Evolutionary conservation across 495 filamentous ascomycete species (phyloP), one percentile per base, ranked within the genome.

Genomic region (Neurospora sp.): DNA sequence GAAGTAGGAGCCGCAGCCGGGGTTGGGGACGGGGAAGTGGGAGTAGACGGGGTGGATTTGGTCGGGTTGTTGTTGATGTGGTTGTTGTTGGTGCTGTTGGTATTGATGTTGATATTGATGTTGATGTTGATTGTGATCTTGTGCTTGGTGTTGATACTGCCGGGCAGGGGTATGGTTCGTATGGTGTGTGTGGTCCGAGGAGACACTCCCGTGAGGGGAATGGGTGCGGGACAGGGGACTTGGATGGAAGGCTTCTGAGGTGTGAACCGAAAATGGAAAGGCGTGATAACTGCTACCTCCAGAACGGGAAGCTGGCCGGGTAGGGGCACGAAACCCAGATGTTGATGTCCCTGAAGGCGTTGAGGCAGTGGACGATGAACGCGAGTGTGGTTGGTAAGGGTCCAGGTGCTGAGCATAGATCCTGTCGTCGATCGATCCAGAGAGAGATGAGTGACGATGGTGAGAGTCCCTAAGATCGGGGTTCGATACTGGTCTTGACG

Each of bases 1-100:
- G 20, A 79, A 79, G 62, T 73, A 44, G 39, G 72, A 66, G 27
- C 31, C 39, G 54, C 12, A 18, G 54, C 18, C 46, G 39, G n/a
- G 69, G 31, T 42, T 38, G 23, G 31, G 54, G 38, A 31, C 40
- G 75, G 72, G 49, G 42, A 74, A 37, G 46, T 44, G 42, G 70
- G 49, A 69, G 27, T 66, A 66, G 54, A 66, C 54, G 23, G 54
- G 54, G 54, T 66, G 54, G 6, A 66, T 7, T 18, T 66, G 54
- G 2, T 66, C 54, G 5, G 54, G 54, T 35, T 62, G 4, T 14
- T 31, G 23, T 31, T 31, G 31, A 5, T 60, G 54, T 27, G 23
- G 54, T 31, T 62, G 49, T 27, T 60, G 20, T 3, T 62, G 49
- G 0, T 31, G 11, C 1, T 60, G 49, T 14, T 60, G 49, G 4